Evolutionary conservation across 768 basidiomycete species (phyloP), one percentile per base, ranked within the genome.

Genomic region (Tricholoma furcatifolium): DNA sequence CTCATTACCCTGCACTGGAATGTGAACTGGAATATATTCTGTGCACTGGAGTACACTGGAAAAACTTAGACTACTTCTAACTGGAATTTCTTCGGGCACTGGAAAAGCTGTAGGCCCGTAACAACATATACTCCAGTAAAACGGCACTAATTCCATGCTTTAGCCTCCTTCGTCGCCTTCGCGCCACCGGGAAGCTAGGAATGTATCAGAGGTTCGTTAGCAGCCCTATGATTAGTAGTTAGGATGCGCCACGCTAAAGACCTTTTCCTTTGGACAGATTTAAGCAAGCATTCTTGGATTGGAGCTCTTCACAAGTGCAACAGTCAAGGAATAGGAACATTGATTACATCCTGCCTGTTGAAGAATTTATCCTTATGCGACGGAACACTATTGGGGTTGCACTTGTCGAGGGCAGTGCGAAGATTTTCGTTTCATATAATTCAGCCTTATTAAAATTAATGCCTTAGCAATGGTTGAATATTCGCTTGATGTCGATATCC

Each of bases 391-490:
- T 57, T 44, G 61, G 61, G 14, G 57, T 43, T 30, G 54, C 50
- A 5, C n/a, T n/a, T n/a, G n/a, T n/a, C n/a, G n/a, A n/a, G n/a
- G n/a, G n/a, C n/a, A n/a, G n/a, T n/a, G n/a, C n/a, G n/a, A n/a
- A n/a, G n/a, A n/a, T n/a, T n/a, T n/a, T n/a, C n/a, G n/a, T n/a
- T n/a, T n/a, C n/a, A n/a, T n/a, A n/a, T n/a, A n/a, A n/a, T n/a
- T n/a, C n/a, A n/a, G n/a, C n/a, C n/a, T n/a, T n/a, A n/a, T n/a
- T n/a, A n/a, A n/a, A n/a, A n/a, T n/a, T n/a, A n/a, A n/a, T n/a
- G n/a, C n/a, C n/a, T n/a, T 36, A 61, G 62, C 60, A 4, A 55
- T 63, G 57, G 47, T 63, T 1, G 62, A 61, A 38, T 59, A 59
- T 42, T 55, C 60, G 1, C 46, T 63, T 2, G 53, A 55, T 30